Evolutionary conservation across 2,329 filamentous ascomycete genomes (phyloP), one percentile per base, ranked within the genome.

Genomic region (Raffaelea albimanens): DNA sequence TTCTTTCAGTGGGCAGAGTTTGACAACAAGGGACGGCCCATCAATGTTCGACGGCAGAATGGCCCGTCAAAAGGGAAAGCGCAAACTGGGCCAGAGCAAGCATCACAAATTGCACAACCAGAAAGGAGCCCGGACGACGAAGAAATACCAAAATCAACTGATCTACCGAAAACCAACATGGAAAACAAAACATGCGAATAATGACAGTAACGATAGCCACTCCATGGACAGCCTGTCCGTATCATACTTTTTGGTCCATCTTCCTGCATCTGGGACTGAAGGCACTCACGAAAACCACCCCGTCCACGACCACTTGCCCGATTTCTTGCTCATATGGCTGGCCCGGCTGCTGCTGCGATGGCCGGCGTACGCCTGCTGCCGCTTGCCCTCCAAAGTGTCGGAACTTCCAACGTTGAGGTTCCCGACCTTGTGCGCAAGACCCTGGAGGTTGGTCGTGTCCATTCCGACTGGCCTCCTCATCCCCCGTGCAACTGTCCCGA

Each of bases 1-100:
- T 93, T 84, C 58, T 95, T 95, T 56, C 73, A 85, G 52, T 95
- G 89, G 89, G 88, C 85, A 0, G 76, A 83, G 46, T 94, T 95
- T 63, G 83, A 91, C 56, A 82, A 94, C 33, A 84, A 96, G 61
- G 91, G 91, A 1, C 80, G 86, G 55, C 89, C 90, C 0, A 68
- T 80, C n/a, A n/a, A n/a, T 2, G 87, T 83, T 80, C n/a, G n/a
- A n/a, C n/a, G n/a, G n/a, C n/a, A n/a, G n/a, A n/a, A n/a, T 33
- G 40, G 3, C 22, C 19, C 22, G 31, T 20, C 13, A 44, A 45
- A 13, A 13, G 20, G 22, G 20, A 13, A 14, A 41, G 5, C 33
- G 18, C 2, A 19, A n/a, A 19, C 19, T 21, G 19, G 4, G 21
- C 18, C 14, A 44, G 23, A 18, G n/a, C 23, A 22, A n/a, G 20